Conservation (phyloP, 345 rosid genomes). For the Arabidopsis arenosa region DNA sequence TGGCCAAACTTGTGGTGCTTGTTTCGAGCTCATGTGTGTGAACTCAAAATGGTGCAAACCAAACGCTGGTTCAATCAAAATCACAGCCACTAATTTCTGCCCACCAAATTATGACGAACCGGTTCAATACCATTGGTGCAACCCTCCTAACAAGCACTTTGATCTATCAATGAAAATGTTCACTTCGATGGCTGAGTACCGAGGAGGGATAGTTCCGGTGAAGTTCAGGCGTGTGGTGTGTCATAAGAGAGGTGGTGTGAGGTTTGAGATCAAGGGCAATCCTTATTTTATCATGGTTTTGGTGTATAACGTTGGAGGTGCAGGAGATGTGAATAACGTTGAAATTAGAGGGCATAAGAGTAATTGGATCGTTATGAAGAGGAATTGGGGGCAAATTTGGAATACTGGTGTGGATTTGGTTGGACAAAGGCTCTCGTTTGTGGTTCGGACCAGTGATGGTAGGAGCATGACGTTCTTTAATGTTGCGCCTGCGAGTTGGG, state of each 20-base stretch:
- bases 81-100: constrained; percentile 51
- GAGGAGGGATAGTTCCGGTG: constrained; percentile 45
- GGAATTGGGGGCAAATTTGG: constrained; percentile 76
- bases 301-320: constrained; percentile 60
- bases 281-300: constrained; percentile 44
- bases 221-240: constrained; percentile 35
- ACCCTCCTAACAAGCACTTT: constrained; percentile 43
- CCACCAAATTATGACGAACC: constrained; percentile 43
- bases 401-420: constrained; percentile 21
- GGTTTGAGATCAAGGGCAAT: constrained; percentile 43
- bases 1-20: constrained; percentile 69
- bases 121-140: constrained; percentile 34
- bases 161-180: constrained; percentile 43
- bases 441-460: constrained; percentile 52
- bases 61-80: constrained; percentile 49
- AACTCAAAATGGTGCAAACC: constrained; percentile 60
- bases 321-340: constrained; percentile 52
- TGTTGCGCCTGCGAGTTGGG: constrained; percentile 53
- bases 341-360: constrained; percentile 47
- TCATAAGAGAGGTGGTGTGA: constrained; percentile 41
- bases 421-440: constrained; percentile 59
- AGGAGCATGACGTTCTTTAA: constrained; percentile 38
- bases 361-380: constrained; percentile 52
- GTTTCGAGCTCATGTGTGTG: constrained; percentile 62
- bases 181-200: constrained; percentile 33